Evolutionary conservation across 768 basidiomycete genomes (phyloP), one percentile per base, ranked within the genome.

Genomic region (Amanita rubescens): DNA sequence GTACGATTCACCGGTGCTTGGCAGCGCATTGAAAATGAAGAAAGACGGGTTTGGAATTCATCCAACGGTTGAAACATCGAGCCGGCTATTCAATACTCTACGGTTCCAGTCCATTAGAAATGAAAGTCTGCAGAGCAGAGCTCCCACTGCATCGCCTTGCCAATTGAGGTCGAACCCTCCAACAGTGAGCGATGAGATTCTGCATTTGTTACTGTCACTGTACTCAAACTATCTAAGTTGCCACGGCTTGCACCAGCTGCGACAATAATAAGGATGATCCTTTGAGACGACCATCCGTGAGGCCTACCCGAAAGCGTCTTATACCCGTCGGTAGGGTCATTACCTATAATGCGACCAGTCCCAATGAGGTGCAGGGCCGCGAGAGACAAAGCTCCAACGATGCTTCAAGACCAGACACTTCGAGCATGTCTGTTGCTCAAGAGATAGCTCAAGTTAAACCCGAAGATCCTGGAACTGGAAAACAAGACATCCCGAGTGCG

Each of bases 211-310:
- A 14, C n/a, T n/a, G n/a, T n/a, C n/a, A 19, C 5, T 19, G 24
- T 27, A 6, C 15, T 39, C 37, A 25, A 12, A 14, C 24, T 14
- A 25, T 30, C 11, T 22, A 10, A 49, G 47, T 24, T 49, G 19
- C 27, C 30, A 49, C n/a, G 15, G 11, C 41, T 51, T 30, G 50
- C 50, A 14, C 39, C 51, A 8, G 51, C 51, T 25, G 51, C 51
- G 10, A 32, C 42, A 12, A 51, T 52, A 32, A 52, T 5, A 30
- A 22, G n/a, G n/a, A 52, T 15, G 51, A 44, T 38, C 30, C 39
- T 2, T 19, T 44, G 5, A 35, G 39, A 32, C 38, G 41, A 34
- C 19, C 50, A 1, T 11, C 20, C 22, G 9, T 32, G 10, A 25
- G 50, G 14, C 27, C 37, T 6, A 38, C 6, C 30, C 50, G 30